A percentile compares a stretch with the other conserved stretches of the same genome.
These are phyloP conservation scores for Colletotrichum acutatum DNA, from an alignment of 2,329 filamentous ascomycete species.

Conservation along the genomic window DNA sequence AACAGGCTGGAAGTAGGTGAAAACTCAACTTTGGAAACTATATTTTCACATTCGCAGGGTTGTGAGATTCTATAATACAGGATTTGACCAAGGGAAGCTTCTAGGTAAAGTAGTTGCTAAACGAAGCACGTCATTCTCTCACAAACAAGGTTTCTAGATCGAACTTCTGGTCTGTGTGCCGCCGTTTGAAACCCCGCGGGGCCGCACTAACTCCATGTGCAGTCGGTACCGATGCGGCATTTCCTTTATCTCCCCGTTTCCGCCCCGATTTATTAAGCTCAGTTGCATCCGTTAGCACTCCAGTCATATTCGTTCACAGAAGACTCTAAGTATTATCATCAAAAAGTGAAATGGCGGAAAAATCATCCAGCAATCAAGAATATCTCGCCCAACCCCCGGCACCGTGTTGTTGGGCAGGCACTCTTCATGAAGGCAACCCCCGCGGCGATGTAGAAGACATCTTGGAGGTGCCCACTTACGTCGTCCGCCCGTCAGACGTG, in stretches of 20 bases:
- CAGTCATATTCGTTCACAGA: not conserved
- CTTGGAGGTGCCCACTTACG: slow-evolving; percentile 51
- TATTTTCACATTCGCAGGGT: too few species aligned
- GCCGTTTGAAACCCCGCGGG: not conserved
- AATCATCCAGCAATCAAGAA: slow-evolving; percentile 1
- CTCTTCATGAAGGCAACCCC: slow-evolving; percentile 50
- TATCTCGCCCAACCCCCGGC: slow-evolving; percentile 48
- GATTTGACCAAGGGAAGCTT: too few species aligned
- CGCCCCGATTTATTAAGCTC: not conserved
- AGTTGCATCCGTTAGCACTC: too few species aligned
- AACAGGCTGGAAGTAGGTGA: too few species aligned
- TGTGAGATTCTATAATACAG: too few species aligned
- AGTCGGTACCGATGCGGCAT: slow-evolving; percentile 3
- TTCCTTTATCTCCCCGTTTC: not conserved
- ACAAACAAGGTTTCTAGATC: not conserved
- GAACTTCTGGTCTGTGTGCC: not conserved
- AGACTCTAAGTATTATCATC: not conserved
- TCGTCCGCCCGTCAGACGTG: slow-evolving; percentile 37
- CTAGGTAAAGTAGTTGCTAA: too few species aligned
- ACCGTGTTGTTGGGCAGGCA: slow-evolving; percentile 52
- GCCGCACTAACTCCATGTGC: not conserved
- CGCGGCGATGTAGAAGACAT: slow-evolving; percentile 48
- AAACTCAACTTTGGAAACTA: too few species aligned
- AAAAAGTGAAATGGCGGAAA: not conserved
- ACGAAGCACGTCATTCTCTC: not conserved